Percentiles rank a stretch among this genome's conserved stretches.
Evolutionary conservation across 208 protist species (phyloP).

Genomic region (Crithidia expoeki): DNA sequence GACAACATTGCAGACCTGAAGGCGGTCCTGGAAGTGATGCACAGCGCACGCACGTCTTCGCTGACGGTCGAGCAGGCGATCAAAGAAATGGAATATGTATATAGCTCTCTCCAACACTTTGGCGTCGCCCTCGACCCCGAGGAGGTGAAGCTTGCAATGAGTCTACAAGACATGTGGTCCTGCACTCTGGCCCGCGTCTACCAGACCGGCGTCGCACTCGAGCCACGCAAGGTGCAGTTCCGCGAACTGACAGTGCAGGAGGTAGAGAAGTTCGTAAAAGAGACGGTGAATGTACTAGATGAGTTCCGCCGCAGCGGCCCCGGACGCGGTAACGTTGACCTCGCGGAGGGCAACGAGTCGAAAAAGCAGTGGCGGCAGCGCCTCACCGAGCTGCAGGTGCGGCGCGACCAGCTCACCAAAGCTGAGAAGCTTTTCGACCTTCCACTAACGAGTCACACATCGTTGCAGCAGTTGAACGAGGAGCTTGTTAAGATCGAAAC

Average conservation of each 20-base stretch:
- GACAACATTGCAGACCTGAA: constrained; percentile 97
- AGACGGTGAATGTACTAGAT: constrained; percentile 53
- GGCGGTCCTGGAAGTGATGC: constrained; percentile 94
- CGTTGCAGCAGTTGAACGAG: constrained; percentile 92
- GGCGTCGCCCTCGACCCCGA: constrained; percentile 80
- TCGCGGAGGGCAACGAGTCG: constrained; percentile 91
- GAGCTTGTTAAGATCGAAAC: constrained; percentile 87
- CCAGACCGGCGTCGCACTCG: constrained; percentile 78
- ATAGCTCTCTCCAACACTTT: constrained; percentile 94
- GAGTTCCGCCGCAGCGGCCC: constrained; percentile 90
- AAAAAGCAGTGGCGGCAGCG: constrained; percentile 88
- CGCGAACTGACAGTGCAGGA: constrained; percentile 91
- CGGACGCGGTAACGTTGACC: constrained; percentile 76
- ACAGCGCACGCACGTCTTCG: constrained; percentile 80
- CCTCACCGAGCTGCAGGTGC: constrained; percentile 73
- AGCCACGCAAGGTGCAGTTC: constrained; percentile 95
- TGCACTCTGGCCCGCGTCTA: constrained; percentile 83
- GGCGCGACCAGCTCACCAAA: constrained; percentile 91
- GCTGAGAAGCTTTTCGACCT: constrained; percentile 98
- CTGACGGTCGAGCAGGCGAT: constrained; percentile 95
- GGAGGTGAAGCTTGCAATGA: constrained; percentile 81
- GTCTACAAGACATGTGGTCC: constrained; percentile 82
- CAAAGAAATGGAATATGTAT: constrained; percentile 95
- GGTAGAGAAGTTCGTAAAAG: constrained; percentile 82
- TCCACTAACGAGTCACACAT: constrained; percentile 92